Base-by-base conservation (phyloP, 495 filamentous ascomycete species). In the Penicillium daleae region DNA sequence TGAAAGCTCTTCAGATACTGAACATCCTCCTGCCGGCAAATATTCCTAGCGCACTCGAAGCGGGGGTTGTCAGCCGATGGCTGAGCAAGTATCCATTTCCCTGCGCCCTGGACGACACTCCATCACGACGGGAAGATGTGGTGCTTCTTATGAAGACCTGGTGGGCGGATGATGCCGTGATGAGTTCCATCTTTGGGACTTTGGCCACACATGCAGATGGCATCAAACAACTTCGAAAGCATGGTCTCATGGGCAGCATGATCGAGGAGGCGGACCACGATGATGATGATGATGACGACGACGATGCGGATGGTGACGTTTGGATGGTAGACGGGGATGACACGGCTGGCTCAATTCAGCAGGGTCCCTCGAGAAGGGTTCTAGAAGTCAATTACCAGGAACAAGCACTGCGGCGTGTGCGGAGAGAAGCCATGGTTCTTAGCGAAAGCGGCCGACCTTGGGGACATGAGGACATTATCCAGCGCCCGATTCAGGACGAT, bases 351-450 rank as follows among this genome's bases (percentile, higher is more conserved):
- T n/a, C n/a, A n/a, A n/a, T n/a, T n/a, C n/a, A n/a, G n/a, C n/a
- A n/a, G n/a, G n/a, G n/a, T n/a, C n/a, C n/a, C n/a, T n/a, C n/a
- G n/a, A n/a, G n/a, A n/a, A n/a, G 81, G 35, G 61, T 75, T 4
- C 75, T 68, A 33, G 78, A 83, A 37, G 77, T 82, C 31, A 85
- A 74, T 51, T 59, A 66, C 1, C 79, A 82, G 62, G 83, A 85
- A 53, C 82, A 82, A 65, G 76, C 77, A 19, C 68, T 83, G 56
- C 68, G 83, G 10, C 70, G 82, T 44, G 74, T 80, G 13, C 76
- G 82, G 62, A 76, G 83, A 66, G 83, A 85, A 73, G 83, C 83
- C 15, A 84, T 84, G 78, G 83, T 85, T 5, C 60, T 83, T 52
- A 82, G 80, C 63, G 83, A 84, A 52, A 74, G 78, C 46, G 81